Evolutionary conservation across 2,329 filamentous ascomycete genomes (phyloP), one percentile per base, ranked within the genome.

Genomic region (Achaetomium macrosporum): DNA sequence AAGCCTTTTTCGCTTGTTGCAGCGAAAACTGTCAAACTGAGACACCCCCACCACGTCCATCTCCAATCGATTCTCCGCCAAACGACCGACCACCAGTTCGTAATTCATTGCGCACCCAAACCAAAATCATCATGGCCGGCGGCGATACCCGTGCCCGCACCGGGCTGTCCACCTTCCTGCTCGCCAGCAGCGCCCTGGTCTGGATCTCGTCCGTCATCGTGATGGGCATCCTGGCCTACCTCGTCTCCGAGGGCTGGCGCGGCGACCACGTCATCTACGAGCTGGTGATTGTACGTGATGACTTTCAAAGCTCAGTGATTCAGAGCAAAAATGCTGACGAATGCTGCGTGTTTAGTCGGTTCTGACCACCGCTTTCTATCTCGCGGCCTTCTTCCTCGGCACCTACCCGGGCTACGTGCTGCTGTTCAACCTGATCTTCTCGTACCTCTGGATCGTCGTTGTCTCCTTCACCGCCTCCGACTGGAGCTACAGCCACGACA

Each of bases 361-460:
- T 43, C 56, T 69, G 20, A 69, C 66, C 1, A 63, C 65, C 25
- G 62, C 60, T n/a, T 65, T 68, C 57, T 66, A 64, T 59, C 53
- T 66, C 17, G 33, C 60, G 48, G 59, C 66, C 3, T 68, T 67
- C 58, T 56, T 68, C 56, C 58, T 68, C 30, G 58, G 59, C 49
- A 41, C 58, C 7, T 59, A 59, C 25, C 60, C 61, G 0, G 61
- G 63, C 30, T 64, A 61, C 36, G 40, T 63, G 33, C 56, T 67
- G 20, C 54, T 68, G 9, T 68, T 69, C 61, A 68, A 69, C 60
- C 58, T 68, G 49, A 63, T 69, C 47, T 69, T 69, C 56, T 67
- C 65, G 17, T 68, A 68, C 54, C 65, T 69, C 11, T 69, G 66
- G 66, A 57, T 69, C 11, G 66, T 67, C 41, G 60, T 57, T 3